phyloP scores from a whole-genome alignment of 129 eudicot genomes.

The Mikania micrantha region DNA sequence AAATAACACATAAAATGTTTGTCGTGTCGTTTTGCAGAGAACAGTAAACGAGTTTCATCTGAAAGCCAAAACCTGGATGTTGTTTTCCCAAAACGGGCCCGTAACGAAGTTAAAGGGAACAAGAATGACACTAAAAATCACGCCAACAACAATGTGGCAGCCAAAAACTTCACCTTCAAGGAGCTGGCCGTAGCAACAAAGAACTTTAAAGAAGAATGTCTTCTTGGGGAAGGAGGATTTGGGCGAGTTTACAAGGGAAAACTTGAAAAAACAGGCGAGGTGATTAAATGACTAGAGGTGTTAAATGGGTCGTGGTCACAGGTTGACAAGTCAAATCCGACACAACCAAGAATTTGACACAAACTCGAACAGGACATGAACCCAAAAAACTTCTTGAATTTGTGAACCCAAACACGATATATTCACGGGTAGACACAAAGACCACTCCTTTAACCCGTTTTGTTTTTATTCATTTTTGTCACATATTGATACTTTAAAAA shows the following conservation, averaged over 20 bases:
- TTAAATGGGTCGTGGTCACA: no score
- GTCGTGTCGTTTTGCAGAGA: constrained; percentile 22
- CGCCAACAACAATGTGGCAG: constrained; percentile 40
- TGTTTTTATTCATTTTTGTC: no score
- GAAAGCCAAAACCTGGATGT: constrained; percentile 18
- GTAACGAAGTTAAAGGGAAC: constrained; percentile 20
- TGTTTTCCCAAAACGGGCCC: constrained; percentile 13
- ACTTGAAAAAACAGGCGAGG: constrained; percentile 60
- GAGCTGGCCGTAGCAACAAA: constrained; percentile 72
- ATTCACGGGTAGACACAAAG: no score
- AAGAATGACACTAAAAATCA: constrained; percentile 15
- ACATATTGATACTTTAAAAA: no score
- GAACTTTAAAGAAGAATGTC: constrained; percentile 65
- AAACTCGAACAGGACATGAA: no score
- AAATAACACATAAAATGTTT: not conserved
- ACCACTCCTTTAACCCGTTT: no score
- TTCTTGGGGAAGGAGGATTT: constrained; percentile 89
- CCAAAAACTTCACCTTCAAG: constrained; percentile 65
- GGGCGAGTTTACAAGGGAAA: constrained; percentile 75
- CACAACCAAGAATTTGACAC: no score
- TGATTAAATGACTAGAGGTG: constrained; percentile 4
- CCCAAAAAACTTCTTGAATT: no score
- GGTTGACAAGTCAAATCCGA: no score
- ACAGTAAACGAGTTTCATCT: constrained; percentile 9
- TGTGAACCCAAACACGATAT: no score